These are phyloP conservation scores for Candida sphagnicola DNA, from an alignment of 805 yeast genomes.

Conservation along the genomic window DNA sequence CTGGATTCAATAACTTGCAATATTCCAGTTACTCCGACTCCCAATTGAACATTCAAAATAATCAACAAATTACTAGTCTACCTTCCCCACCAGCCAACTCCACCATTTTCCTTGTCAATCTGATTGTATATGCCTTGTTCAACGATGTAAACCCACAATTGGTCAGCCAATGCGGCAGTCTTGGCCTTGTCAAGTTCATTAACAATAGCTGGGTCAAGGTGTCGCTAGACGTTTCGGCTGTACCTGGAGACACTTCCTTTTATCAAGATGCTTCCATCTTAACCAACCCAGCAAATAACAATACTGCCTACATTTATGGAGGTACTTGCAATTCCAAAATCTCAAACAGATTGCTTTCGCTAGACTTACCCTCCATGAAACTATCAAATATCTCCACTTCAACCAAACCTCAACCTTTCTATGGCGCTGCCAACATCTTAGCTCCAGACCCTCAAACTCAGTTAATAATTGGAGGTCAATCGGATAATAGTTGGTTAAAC, in stretches of 20 bases:
- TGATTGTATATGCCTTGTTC: conserved; percentile 26
- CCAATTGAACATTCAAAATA: conserved; percentile 15
- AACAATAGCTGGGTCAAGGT: conserved; percentile 17
- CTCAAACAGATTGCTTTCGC: conserved; percentile 41
- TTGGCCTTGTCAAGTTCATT: conserved; percentile 18
- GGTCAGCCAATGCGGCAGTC: conserved; percentile 22
- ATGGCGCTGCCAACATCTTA: conserved; percentile 44
- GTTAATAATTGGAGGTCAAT: conserved; percentile 63
- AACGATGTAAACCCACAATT: not conserved
- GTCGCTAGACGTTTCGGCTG: conserved; percentile 7
- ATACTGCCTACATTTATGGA: conserved; percentile 51
- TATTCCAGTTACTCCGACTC: not conserved
- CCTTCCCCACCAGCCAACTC: conserved; percentile 31
- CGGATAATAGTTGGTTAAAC: conserved; percentile 62
- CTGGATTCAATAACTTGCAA: conserved; percentile 20
- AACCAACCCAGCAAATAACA: conserved; percentile 29
- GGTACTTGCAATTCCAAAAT: conserved; percentile 37
- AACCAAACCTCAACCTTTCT: conserved; percentile 53
- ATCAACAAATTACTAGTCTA: conserved; percentile 18
- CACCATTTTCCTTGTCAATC: conserved; percentile 25
- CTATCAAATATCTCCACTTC: conserved; percentile 42
- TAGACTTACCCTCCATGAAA: conserved; percentile 31
- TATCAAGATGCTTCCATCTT: conserved; percentile 40
- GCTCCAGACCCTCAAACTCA: conserved; percentile 45
- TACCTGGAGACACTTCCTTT: conserved; percentile 21